A percentile compares a stretch with the other conserved stretches of the same genome.
Evolutionary conservation across 2,329 filamentous ascomycete species (phyloP).

Genomic region (Exophiala xenobiotica): DNA sequence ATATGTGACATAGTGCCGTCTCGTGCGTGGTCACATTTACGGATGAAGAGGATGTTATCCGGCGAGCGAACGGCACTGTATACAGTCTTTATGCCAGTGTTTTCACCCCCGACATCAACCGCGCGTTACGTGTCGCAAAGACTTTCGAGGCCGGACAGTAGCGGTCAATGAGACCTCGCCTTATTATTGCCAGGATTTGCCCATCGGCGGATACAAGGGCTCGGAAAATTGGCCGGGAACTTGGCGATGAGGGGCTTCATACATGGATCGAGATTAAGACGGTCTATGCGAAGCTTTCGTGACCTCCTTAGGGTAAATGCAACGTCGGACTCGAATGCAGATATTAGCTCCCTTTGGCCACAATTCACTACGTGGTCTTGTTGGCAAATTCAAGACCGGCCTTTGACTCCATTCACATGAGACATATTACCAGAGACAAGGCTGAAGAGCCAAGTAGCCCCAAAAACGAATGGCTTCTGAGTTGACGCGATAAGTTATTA

Average conservation of each 20-base stretch:
- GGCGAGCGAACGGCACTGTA: slow-evolving; percentile 39
- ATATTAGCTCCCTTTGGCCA: no score
- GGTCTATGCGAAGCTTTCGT: no score
- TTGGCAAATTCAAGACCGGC: no score
- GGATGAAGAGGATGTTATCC: slow-evolving; percentile 40
- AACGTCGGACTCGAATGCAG: no score
- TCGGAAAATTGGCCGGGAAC: background rate
- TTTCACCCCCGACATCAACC: slow-evolving; percentile 41
- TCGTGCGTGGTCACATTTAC: slow-evolving; percentile 39
- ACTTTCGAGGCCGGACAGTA: slow-evolving; percentile 43
- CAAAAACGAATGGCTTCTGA: no score
- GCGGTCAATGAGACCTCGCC: slow-evolving; percentile 16
- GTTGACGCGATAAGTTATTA: no score
- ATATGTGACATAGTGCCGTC: slow-evolving; percentile 27
- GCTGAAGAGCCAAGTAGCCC: no score
- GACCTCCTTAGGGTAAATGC: no score
- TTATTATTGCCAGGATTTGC: background rate
- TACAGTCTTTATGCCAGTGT: slow-evolving; percentile 42
- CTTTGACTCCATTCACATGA: no score
- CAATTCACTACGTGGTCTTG: no score
- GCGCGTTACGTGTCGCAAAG: slow-evolving; percentile 40
- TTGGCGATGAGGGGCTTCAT: background rate
- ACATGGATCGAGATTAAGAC: background rate
- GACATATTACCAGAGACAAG: no score
- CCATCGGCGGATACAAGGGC: background rate